Conservation (phyloP, 1,284 basidiomycete species). For the Erythrobasidium hasegawianum region DNA sequence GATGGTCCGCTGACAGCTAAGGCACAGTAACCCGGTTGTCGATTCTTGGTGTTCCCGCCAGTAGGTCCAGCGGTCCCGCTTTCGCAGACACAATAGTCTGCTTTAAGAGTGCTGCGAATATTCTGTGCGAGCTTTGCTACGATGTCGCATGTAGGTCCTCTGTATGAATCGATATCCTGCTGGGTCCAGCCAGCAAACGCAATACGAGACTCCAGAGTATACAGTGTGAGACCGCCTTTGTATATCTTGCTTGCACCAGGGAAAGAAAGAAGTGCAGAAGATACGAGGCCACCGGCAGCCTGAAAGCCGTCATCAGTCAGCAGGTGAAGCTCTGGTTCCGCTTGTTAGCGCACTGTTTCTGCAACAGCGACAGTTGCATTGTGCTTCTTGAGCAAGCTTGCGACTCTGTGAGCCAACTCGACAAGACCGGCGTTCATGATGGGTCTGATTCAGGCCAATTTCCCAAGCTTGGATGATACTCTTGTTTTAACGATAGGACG, state of each 20-base stretch:
- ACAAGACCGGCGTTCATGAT: slow-evolving; percentile 4
- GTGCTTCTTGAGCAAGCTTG: slow-evolving; percentile 5
- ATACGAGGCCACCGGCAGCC: slow-evolving; percentile 30
- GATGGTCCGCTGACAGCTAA: slow-evolving; percentile 16
- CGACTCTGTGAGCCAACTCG: slow-evolving; percentile 22
- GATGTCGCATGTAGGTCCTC: slow-evolving; percentile 31
- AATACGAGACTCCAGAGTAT: slow-evolving; percentile 25
- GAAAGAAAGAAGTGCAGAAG: slow-evolving; percentile 22
- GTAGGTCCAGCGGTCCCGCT: slow-evolving; percentile 35
- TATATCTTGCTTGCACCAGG: slow-evolving; percentile 36
- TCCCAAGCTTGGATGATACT: neutral
- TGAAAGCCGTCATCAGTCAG: neutral
- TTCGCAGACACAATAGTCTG: slow-evolving; percentile 31
- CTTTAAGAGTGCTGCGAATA: slow-evolving; percentile 12
- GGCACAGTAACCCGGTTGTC: slow-evolving; percentile 32
- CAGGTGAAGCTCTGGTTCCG: neutral
- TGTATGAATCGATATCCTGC: slow-evolving; percentile 23
- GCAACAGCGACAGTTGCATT: slow-evolving; percentile 25
- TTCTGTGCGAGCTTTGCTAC: slow-evolving; percentile 29
- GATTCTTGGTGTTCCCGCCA: slow-evolving; percentile 19
- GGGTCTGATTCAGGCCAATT: neutral
- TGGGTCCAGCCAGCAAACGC: slow-evolving; percentile 36
- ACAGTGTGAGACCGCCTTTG: slow-evolving; percentile 24
- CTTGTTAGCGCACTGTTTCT: slow-evolving; percentile 16
- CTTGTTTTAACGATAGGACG: neutral